phyloP scores from a whole-genome alignment of 208 protist species.

The Tritrichomonas foetus region DNA sequence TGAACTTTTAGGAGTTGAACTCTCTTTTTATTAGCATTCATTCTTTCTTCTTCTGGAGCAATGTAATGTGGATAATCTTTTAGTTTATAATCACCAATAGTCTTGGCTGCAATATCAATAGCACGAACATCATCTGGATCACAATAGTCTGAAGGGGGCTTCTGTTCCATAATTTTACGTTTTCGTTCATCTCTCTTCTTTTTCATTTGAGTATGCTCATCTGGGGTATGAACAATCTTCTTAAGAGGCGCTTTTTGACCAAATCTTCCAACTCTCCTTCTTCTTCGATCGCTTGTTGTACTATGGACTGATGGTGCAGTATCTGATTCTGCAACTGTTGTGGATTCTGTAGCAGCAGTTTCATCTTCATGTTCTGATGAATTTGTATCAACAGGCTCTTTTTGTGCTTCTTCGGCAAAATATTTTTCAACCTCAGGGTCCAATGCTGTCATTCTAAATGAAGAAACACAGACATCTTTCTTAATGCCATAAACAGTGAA shows the following conservation, averaged over 20 bases:
- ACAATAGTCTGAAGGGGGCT: slow-evolving; percentile 70
- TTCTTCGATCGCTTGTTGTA: neutral
- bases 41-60: slow-evolving; percentile 65
- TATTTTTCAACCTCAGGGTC: slow-evolving; percentile 42
- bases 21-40: slow-evolving; percentile 84
- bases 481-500: slow-evolving; percentile 74
- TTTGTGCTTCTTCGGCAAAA: slow-evolving; percentile 9
- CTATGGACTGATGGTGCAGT: neutral
- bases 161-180: slow-evolving; percentile 41
- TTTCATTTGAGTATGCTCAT: neutral
- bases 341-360: neutral
- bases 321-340: neutral
- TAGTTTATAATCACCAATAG: slow-evolving; percentile 85
- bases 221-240: slow-evolving; percentile 12
- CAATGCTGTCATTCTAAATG: slow-evolving; percentile 73
- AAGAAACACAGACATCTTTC: slow-evolving; percentile 67
- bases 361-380: neutral
- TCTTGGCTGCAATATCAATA: slow-evolving; percentile 61
- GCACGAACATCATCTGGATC: slow-evolving; percentile 65
- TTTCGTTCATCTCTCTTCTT: neutral
- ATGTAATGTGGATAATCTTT: slow-evolving; percentile 73
- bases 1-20: slow-evolving; percentile 77
- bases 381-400: neutral
- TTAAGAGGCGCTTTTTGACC: neutral
- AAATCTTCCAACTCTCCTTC: neutral